Conservation (phyloP, 257 asterid species). For the Gentiana dahurica region DNA sequence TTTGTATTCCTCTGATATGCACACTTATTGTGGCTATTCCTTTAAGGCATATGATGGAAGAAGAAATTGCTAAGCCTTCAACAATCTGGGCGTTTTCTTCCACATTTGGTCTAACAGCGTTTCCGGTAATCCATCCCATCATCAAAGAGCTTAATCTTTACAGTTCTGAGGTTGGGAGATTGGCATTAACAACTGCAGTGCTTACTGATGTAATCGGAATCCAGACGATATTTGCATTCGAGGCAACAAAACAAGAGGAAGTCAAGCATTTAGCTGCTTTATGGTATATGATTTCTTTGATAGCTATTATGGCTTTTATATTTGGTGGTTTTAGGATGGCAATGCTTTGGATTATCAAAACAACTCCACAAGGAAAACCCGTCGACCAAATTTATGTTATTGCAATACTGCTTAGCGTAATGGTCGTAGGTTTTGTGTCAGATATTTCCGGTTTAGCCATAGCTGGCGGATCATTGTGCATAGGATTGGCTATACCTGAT, state of each 20-base stretch:
- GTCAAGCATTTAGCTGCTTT: background rate
- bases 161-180: slow-evolving; percentile 31
- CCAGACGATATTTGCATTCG: slow-evolving; percentile 4
- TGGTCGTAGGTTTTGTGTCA: slow-evolving; percentile 17
- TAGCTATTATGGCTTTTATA: slow-evolving; percentile 9
- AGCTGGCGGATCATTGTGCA: slow-evolving; percentile 23
- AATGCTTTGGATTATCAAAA: slow-evolving; percentile 12
- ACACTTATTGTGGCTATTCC: slow-evolving; percentile 18
- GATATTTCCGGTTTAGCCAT: slow-evolving; percentile 19
- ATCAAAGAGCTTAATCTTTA: slow-evolving; percentile 31
- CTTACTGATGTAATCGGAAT: slow-evolving; percentile 23
- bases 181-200: slow-evolving; percentile 21
- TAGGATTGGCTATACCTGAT: slow-evolving; percentile 28
- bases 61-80: slow-evolving; percentile 20
- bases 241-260: no score
- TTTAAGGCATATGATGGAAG: slow-evolving; percentile 20
- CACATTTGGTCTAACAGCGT: slow-evolving; percentile 38
- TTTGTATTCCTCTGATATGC: slow-evolving; percentile 25
- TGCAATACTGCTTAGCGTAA: slow-evolving; percentile 18
- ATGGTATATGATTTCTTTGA: slow-evolving; percentile 13
- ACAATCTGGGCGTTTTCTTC: slow-evolving; percentile 46
- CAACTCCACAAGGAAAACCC: slow-evolving; percentile 17
- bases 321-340: slow-evolving; percentile 33
- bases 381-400: slow-evolving; percentile 20
- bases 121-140: slow-evolving; percentile 57